Conservation (phyloP, 345 rosid species). For the Atalantia buxifolia region DNA sequence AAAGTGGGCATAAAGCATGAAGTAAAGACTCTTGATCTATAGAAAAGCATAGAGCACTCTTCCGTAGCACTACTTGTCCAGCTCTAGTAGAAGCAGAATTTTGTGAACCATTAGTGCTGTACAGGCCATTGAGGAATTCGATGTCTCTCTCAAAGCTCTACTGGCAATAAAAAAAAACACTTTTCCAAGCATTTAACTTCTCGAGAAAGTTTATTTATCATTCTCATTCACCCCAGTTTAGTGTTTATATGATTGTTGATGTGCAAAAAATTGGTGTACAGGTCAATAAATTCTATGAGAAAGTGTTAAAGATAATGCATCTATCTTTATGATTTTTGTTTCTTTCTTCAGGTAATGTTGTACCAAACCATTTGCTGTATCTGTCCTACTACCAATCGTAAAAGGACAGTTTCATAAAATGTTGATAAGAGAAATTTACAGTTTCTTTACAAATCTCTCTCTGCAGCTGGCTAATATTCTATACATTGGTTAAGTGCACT, state of each 20-base stretch:
- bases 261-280: not conserved
- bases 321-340: slow-evolving; percentile 1
- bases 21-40: slow-evolving; percentile 1
- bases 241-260: not conserved
- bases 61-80: slow-evolving; percentile 22
- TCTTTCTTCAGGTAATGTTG: slow-evolving; percentile 7
- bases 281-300: not conserved
- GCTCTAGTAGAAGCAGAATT: slow-evolving; percentile 21
- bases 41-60: slow-evolving; percentile 25
- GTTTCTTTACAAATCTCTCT: not conserved
- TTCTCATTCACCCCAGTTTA: not conserved
- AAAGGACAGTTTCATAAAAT: not conserved
- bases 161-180: not conserved
- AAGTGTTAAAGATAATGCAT: not conserved
- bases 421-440: not conserved
- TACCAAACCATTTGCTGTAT: not conserved
- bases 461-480: not conserved
- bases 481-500: not conserved
- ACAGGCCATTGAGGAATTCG: slow-evolving; percentile 27
- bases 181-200: slow-evolving; percentile 5
- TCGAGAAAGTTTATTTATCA: not conserved
- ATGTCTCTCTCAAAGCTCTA: slow-evolving; percentile 33
- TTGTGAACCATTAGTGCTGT: slow-evolving; percentile 18
- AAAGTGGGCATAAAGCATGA: slow-evolving; percentile 26
- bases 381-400: not conserved